Conservation (phyloP, 176 grass and related monocot genomes). For the Rhynchospora pubera region DNA sequence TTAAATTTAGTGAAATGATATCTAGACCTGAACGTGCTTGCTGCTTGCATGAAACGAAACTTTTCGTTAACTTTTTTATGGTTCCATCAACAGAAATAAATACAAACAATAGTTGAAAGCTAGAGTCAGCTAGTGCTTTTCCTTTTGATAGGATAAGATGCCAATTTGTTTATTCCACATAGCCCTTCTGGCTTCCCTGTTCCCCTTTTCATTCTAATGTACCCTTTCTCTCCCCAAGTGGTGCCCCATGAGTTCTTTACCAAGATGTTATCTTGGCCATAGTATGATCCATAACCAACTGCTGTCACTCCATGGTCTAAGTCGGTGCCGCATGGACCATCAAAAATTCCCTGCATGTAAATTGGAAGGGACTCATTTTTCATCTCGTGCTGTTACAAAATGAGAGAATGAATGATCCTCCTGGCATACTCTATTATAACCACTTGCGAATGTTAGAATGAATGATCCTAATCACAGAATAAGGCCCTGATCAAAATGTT, state of each 20-base stretch:
- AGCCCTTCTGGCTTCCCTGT: conserved; percentile 58
- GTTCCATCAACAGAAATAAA: background rate
- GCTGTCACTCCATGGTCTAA: conserved; percentile 70
- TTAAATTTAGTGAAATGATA: background rate
- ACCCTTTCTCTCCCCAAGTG: conserved; percentile 67
- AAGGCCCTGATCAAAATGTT: no score
- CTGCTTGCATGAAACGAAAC: background rate
- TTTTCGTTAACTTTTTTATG: background rate
- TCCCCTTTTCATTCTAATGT: conserved; percentile 63
- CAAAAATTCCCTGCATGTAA: conserved; percentile 53
- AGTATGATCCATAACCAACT: conserved; percentile 54
- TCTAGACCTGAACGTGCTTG: background rate
- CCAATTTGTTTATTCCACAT: conserved; percentile 58
- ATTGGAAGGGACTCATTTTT: background rate
- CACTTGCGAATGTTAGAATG: background rate
- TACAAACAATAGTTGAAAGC: conserved; percentile 6
- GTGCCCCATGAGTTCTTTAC: conserved; percentile 89
- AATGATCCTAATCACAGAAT: background rate
- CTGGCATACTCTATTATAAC: background rate
- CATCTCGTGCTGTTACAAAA: background rate
- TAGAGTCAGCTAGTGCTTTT: background rate
- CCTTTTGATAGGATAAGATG: conserved; percentile 70
- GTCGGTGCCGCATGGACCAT: conserved; percentile 44
- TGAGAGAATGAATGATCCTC: background rate
- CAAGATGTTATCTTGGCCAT: conserved; percentile 46